Base-by-base conservation (phyloP, 2,329 filamentous ascomycete genomes). In the Aaosphaeria arxii region DNA sequence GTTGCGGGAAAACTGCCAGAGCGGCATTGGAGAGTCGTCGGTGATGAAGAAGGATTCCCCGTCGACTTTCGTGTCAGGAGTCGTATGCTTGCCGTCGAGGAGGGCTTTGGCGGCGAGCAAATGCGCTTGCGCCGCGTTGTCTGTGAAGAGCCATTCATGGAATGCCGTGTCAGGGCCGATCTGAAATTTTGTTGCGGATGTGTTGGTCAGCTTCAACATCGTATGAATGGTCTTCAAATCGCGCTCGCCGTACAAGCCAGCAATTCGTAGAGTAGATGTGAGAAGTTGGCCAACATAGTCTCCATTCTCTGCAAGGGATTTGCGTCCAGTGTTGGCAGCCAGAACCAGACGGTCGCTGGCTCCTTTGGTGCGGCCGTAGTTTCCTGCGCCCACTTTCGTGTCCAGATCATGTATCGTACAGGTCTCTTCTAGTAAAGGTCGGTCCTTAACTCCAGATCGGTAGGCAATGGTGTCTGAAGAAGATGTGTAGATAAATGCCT, bases 31-130 rank as follows among this genome's bases (percentile, higher is more conserved):
- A 5, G 30, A 17, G 1, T 35, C 42, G 32, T 56, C 52, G n/a
- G 54, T 24, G 11, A 56, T 53, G 46, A 49, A 54, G 48, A 54
- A 56, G 4, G 54, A 46, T 40, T 56, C 51, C 5, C 51, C 52
- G 30, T 54, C 53, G 5, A 52, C 49, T n/a, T 36, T 30, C 33
- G 40, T 45, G 17, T 45, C 42, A 30, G 42, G 38, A 30, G 29
- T 43, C 13, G 38, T 11, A 17, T 42, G 36, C 28, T n/a, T 38
- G 17, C 40, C 31, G 32, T 40, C 35, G 1, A 58, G 30, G 0
- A 58, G 52, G 4, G 51, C 49, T 36, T 53, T 44, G 0, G 54
- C 52, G 6, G 54, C 50, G 17, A 50, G 38, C 0, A 57, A 39
- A 46, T 55, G 52, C 1, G 56, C 57, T 5, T 50, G 30, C 1